Evolutionary conservation across 2,329 filamentous ascomycete species (phyloP).

Genomic region (Scorias spongiosa): DNA sequence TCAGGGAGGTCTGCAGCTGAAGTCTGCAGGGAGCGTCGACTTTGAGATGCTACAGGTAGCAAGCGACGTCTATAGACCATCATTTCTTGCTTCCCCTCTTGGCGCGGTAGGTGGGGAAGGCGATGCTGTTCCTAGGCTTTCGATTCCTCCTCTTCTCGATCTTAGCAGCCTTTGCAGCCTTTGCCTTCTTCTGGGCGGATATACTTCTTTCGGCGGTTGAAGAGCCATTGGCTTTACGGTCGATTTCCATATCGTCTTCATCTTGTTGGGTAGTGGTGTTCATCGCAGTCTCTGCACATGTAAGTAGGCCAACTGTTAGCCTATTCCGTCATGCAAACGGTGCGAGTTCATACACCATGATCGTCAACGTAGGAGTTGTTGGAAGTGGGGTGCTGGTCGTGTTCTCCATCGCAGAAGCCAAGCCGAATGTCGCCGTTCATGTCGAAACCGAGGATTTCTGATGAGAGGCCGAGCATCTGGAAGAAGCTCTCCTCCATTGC

Average conservation of each 20-base stretch:
- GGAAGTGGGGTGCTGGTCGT: conserved; percentile 9
- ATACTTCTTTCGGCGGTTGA: conserved; percentile 4
- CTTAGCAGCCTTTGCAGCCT: conserved; percentile 20
- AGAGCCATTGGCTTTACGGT: conserved; percentile 9
- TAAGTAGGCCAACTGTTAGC: no score
- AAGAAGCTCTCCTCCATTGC: conserved; percentile 21
- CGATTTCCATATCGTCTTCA: conserved; percentile 25
- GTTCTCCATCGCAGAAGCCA: conserved; percentile 18
- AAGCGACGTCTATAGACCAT: conserved; percentile 2
- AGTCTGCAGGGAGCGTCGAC: no score
- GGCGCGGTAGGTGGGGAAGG: conserved; percentile 18
- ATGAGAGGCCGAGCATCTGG: conserved; percentile 23
- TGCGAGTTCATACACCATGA: not conserved
- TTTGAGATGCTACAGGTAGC: no score
- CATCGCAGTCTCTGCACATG: not conserved
- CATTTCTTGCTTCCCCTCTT: conserved; percentile 13
- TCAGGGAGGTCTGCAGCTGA: no score
- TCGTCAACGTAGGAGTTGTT: conserved; percentile 1
- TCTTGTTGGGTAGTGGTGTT: not conserved
- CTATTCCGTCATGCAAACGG: no score
- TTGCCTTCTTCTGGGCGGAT: conserved; percentile 9
- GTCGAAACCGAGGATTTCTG: conserved; percentile 25
- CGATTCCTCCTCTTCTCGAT: conserved; percentile 21
- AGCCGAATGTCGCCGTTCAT: conserved; percentile 19
- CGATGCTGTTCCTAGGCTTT: conserved; percentile 24